Evolutionary conservation across 768 basidiomycete species (phyloP), one percentile per base, ranked within the genome.

Genomic region (Lactifluus volemus): DNA sequence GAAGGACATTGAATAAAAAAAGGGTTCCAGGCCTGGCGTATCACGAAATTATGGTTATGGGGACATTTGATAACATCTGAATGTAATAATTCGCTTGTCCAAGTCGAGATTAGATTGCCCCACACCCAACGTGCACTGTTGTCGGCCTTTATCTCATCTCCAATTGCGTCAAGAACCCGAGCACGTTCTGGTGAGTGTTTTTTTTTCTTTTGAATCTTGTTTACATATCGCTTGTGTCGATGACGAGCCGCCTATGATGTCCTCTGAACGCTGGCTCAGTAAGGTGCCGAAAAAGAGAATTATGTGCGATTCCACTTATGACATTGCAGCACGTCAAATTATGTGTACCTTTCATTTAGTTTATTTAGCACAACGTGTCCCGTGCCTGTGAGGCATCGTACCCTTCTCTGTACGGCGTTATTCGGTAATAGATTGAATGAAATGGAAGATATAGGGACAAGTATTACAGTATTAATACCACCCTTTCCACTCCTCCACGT

Each of bases 21-120:
- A 36, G 39, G 60, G 52, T 36, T 32, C 47, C 41, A 55, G 49
- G 39, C 41, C 60, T 30, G 39, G 42, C 39, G 60, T 45, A 61
- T 59, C 42, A 63, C 60, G 54, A 39, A 63, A 51, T 49, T 32
- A 49, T 55, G 12, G 41, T 49, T 32, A 49, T 55, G 12, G 41
- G 41, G 38, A 55, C 47, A 32, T 61, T 25, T 52, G 41, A 47
- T 61, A 47, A 38, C 50, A 55, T 30, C 50, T 34, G 30, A 45
- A 53, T 58, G 57, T 58, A 50, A 52, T 57, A 52, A 48, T 49
- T 57, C 50, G 50, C 60, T 53, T 61, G 60, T 61, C 25, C 25
- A 25, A 25, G 25, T 25, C 50, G 36, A 25, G n/a, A 52, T 61
- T 57, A n/a, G 21, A 52, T 57, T 57, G 57, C 45, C 32, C 50